Evolutionary conservation across 495 filamentous ascomycete genomes (phyloP), one percentile per base, ranked within the genome.

Genomic region (Penicillium samsonianum): DNA sequence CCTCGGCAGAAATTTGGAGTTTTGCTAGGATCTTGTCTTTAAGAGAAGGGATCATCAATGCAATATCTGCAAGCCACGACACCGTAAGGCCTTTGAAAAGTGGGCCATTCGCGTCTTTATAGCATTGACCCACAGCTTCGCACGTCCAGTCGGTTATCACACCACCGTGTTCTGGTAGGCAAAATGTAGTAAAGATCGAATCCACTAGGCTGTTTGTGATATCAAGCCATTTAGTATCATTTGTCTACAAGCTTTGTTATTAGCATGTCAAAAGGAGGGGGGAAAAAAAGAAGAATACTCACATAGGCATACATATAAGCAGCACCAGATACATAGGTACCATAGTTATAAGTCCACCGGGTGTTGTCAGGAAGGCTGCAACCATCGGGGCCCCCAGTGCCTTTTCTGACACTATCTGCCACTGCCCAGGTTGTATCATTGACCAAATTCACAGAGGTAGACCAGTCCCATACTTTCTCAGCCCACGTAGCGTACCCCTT

Each of bases 61-160:
- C 84, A 7, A 84, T 83, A 9, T 82, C 77, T 4, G 86, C 85
- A 77, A 92, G 80, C 85, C 87, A 90, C 6, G 89, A 83, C 5
- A 86, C 73, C 5, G 89, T 76, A 63, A 88, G 89, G 4, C 85
- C 87, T 67, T 90, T 91, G 78, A 91, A 91, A 26, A 82, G 81
- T 38, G 81, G 50, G 11, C 38, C 30, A 19, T 53, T 83, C 60
- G 89, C 85, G 65, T 90, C 86, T 37, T 80, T 61, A 58, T 90
- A 78, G 67, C 87, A 89, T 0, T 63, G 76, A 37, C 70, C 64
- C 45, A 73, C 70, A 5, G 80, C 71, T 68, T 91, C 89, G 70
- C 88, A 91, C 12, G 84, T 82, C 35, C 35, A 38, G 23, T 91
- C 88, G 43, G 78, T 76, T 78, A 88, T 82, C 53, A 86, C 71